phyloP scores from a whole-genome alignment of 768 basidiomycete species.

The Tricholoma flavovirens region DNA sequence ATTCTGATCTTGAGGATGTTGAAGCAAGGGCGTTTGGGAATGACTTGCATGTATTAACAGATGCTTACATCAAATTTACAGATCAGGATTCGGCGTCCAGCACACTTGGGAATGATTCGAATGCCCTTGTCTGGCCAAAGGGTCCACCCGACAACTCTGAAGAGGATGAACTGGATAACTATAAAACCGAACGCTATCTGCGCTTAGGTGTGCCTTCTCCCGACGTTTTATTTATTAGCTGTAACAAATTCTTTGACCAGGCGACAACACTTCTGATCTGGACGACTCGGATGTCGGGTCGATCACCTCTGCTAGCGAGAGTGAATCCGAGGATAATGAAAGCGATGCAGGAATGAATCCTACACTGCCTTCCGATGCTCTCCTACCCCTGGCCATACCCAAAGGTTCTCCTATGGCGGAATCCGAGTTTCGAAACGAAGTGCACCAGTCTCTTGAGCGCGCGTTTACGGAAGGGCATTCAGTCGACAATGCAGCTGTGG shows the following conservation, averaged over 20 bases:
- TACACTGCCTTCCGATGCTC: slow-evolving; percentile 45
- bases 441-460: slow-evolving; percentile 80
- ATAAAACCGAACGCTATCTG: slow-evolving; percentile 65
- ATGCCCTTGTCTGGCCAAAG: slow-evolving; percentile 79
- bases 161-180: slow-evolving; percentile 56
- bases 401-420: slow-evolving; percentile 40
- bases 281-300: slow-evolving; percentile 56
- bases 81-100: slow-evolving; percentile 44
- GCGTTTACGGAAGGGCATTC: slow-evolving; percentile 90
- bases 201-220: slow-evolving; percentile 50
- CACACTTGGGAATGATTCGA: slow-evolving; percentile 60
- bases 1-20: slow-evolving; percentile 63
- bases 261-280: slow-evolving; percentile 59
- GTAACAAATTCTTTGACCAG: slow-evolving; percentile 26
- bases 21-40: slow-evolving; percentile 49
- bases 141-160: slow-evolving; percentile 56
- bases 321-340: slow-evolving; percentile 34
- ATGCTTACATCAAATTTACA: slow-evolving; percentile 17
- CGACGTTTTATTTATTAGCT: background rate
- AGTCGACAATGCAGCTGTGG: slow-evolving; percentile 89
- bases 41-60: background rate
- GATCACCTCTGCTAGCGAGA: slow-evolving; percentile 47
- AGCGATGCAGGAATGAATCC: slow-evolving; percentile 34
- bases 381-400: slow-evolving; percentile 35
- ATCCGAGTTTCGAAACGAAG: slow-evolving; percentile 71